phyloP scores from a whole-genome alignment of 2,329 filamentous ascomycete genomes.

The Fusarium sp. region DNA sequence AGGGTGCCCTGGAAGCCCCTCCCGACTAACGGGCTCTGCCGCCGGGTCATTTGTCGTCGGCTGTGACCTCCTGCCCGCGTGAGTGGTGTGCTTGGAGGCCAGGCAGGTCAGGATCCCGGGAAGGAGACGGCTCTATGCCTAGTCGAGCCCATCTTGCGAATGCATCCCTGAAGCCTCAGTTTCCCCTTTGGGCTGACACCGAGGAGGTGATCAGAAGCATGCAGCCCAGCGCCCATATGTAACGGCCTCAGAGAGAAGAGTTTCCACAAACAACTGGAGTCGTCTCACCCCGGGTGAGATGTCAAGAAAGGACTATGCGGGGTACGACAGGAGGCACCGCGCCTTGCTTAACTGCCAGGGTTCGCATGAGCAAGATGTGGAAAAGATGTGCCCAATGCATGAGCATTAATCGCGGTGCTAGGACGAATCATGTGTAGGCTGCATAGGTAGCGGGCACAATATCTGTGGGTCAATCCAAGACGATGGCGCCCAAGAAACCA shows the following conservation, averaged over 20 bases:
- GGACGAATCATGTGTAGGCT: constrained; percentile 24
- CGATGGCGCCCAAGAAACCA: constrained; percentile 28
- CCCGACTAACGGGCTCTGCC: constrained; percentile 42
- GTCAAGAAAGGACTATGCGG: constrained; percentile 39
- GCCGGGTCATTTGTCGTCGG: constrained; percentile 30
- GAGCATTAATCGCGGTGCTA: constrained; percentile 18
- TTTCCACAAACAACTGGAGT: constrained; percentile 30
- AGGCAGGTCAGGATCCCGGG: constrained; percentile 33
- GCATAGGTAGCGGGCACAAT: constrained; percentile 30
- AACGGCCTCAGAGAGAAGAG: constrained; percentile 35
- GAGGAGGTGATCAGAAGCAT: constrained; percentile 26
- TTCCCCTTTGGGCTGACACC: constrained; percentile 30
- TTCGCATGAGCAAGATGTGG: constrained; percentile 41
- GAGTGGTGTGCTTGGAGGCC: constrained; percentile 32
- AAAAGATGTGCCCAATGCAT: constrained; percentile 30
- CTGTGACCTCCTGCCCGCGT: constrained; percentile 27
- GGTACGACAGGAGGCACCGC: constrained; percentile 32
- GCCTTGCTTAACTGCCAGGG: constrained; percentile 27
- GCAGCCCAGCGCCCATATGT: constrained; percentile 32
- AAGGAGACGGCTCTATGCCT: constrained; percentile 44
- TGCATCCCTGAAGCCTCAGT: constrained; percentile 32
- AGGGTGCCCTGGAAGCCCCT: constrained; percentile 42
- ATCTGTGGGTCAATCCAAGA: constrained; percentile 27
- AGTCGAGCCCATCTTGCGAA: constrained; percentile 52
- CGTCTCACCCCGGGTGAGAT: constrained; percentile 42